Percentiles rank a stretch among this genome's conserved stretches.
These are phyloP conservation scores for Mycena venus DNA, from an alignment of 768 basidiomycete species.

Conservation along the genomic window DNA sequence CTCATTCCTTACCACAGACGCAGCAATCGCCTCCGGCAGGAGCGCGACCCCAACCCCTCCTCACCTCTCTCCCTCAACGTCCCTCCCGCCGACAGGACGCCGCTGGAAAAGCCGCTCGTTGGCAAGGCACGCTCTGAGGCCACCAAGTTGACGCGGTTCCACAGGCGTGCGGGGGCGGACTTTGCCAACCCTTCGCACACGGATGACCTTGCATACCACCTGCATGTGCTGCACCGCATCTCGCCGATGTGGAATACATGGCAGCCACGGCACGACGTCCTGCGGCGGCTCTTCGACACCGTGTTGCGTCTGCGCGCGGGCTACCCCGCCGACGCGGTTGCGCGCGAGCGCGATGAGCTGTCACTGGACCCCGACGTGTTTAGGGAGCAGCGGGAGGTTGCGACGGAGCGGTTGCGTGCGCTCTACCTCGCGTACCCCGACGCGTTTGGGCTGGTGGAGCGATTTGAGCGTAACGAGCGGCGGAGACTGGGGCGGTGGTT, in stretches of 20 bases:
- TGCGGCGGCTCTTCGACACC: conserved; percentile 61
- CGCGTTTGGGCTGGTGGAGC: conserved; percentile 45
- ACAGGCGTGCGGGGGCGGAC: conserved; percentile 20
- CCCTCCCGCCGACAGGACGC: conserved; percentile 26
- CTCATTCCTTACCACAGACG: conserved; percentile 70
- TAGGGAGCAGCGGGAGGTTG: conserved; percentile 35
- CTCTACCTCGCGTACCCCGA: conserved; percentile 68
- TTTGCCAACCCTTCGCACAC: conserved; percentile 30
- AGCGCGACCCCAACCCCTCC: conserved; percentile 48
- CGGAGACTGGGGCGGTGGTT: conserved; percentile 29
- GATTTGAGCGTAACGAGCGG: conserved; percentile 30
- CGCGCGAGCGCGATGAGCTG: conserved; percentile 41
- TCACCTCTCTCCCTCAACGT: conserved; percentile 59
- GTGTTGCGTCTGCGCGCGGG: conserved; percentile 66
- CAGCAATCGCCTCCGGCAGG: conserved; percentile 34
- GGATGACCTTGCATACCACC: conserved; percentile 68
- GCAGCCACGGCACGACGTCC: conserved; percentile 69
- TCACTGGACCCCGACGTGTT: conserved; percentile 35
- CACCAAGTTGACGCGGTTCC: conserved; percentile 33
- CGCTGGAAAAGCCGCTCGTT: conserved; percentile 21
- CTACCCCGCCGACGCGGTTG: conserved; percentile 53
- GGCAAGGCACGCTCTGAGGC: conserved; percentile 24
- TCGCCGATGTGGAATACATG: conserved; percentile 76
- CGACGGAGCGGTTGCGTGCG: conserved; percentile 55
- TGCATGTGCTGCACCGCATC: conserved; percentile 73